A percentile compares a stretch with the other conserved stretches of the same genome.
Evolutionary conservation across 192 early-diverging fungal genomes (phyloP).

Genomic region (Martensiomyces pterosporus): DNA sequence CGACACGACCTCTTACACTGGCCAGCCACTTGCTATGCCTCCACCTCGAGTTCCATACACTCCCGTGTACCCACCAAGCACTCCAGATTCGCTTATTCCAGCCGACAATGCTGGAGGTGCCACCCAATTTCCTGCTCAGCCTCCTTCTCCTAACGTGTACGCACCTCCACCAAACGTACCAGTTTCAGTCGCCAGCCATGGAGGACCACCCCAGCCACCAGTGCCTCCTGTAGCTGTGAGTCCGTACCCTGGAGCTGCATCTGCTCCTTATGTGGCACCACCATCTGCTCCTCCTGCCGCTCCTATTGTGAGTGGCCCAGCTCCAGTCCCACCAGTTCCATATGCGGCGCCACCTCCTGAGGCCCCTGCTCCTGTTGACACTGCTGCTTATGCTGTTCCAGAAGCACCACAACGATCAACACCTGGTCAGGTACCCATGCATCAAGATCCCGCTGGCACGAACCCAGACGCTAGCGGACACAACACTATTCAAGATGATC

Average conservation of each 20-base stretch:
- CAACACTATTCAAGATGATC: not conserved
- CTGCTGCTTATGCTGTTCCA: not conserved
- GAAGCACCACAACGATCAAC: not conserved
- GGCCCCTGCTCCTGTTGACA: not conserved
- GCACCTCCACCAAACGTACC: not conserved
- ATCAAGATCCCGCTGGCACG: not conserved
- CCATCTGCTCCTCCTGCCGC: constrained; percentile 3
- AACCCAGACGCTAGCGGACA: constrained; percentile 1
- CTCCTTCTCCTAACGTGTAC: not conserved
- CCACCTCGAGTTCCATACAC: too few species aligned
- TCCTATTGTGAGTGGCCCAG: not conserved
- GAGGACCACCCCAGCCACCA: not conserved
- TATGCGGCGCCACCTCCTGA: not conserved
- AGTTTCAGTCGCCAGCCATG: not conserved
- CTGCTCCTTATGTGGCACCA: not conserved
- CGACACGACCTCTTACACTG: too few species aligned
- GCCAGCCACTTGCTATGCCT: too few species aligned
- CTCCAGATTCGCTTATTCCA: too few species aligned
- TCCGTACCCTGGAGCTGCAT: not conserved
- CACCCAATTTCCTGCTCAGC: not conserved
- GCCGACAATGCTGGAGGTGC: too few species aligned
- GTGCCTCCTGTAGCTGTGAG: not conserved
- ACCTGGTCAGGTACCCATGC: not conserved
- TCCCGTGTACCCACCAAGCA: too few species aligned
- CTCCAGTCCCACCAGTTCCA: constrained; percentile 1